Evolutionary conservation across 1,284 basidiomycete genomes (phyloP), one percentile per base, ranked within the genome.

Genomic region (Pseudozyma hubeiensis): DNA sequence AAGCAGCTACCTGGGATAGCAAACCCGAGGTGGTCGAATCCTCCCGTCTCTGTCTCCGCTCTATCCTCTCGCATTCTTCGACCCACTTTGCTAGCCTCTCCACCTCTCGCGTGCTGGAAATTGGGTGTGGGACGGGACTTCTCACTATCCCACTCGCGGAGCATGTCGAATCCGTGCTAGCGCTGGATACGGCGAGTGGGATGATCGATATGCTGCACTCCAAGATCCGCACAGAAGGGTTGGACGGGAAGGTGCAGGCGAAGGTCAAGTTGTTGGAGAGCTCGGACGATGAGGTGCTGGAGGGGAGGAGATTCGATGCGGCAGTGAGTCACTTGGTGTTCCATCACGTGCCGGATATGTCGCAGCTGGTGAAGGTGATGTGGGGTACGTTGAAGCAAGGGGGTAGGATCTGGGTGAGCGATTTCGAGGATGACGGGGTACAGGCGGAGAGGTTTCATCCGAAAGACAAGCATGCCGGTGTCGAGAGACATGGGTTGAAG

Each of bases 241-340:
- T 67, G 24, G 11, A 54, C 8, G 33, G 13, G 3, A 67, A 69
- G 7, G 64, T 68, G 7, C 24, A 24, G 7, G 64, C 69, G 5
- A 46, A 52, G n/a, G 65, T 72, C 3, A 58, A 68, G 47, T 59
- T 76, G 5, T 47, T 76, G 8, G 58, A 76, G n/a, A n/a, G 50
- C 33, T 17, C 74, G 19, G 17, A 76, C 11, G 74, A 76, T 24
- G n/a, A 40, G 0, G 64, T 72, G 30, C 17, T 76, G 39, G 46
- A 17, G 0, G 69, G 58, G 0, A 45, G 47, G 19, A 48, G 55
- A 33, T 76, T 73, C 37, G 60, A 76, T 24, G 19, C 55, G 13
- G 64, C 46, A 11, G 34, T 76, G 16, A 67, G 64, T 41, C 74
- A 76, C 48, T 43, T 76, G 31, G 74, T 76, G 34, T 73, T 76